Base-by-base conservation (phyloP, 192 early-diverging fungal genomes). In the Backusella macrospora region DNA sequence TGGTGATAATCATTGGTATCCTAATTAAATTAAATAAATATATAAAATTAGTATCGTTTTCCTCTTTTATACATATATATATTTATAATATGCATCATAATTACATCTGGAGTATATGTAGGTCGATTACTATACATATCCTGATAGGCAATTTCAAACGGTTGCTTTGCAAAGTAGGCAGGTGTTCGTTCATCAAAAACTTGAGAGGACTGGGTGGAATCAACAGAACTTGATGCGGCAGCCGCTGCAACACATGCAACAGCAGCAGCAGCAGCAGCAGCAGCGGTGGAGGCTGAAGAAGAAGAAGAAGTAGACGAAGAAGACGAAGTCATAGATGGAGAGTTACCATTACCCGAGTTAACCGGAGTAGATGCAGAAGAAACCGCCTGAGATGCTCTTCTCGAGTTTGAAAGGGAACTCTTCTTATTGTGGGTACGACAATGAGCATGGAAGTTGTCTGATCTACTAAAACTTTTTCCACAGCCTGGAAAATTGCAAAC, bases 401-500 rank as follows among this genome's bases (percentile, higher is more conserved):
- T 59, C 55, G 76, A 34, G 29, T 34, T 34, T 34, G 29, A 74
- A 48, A 78, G 73, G 13, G 75, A n/a, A 1, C 80, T 76, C 80
- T 92, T 90, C 81, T 90, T 90, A 75, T 84, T 87, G 68, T 94
- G 93, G 1, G 88, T 91, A 75, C 88, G 86, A 62, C 84, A 85
- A 78, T 94, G 93, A 40, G 92, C 90, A 14, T 90, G 86, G 72
- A 93, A 90, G 73, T 91, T 92, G 49, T 91, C 91, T 26, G 91
- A 91, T 70, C 92, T 87, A 69, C 90, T 92, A 74, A 95, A 95
- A 7, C 82, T 85, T 80, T 94, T 94, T 75, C 89, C 90, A 75
- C 94, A 95, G 65, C 88, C 89, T 44, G 88, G 82, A 78, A 84
- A 86, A 48, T 83, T 81, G 78, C 92, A 93, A 48, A 83, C 78